phyloP scores from a whole-genome alignment of 257 asterid species.

The Phtheirospermum japonicum region DNA sequence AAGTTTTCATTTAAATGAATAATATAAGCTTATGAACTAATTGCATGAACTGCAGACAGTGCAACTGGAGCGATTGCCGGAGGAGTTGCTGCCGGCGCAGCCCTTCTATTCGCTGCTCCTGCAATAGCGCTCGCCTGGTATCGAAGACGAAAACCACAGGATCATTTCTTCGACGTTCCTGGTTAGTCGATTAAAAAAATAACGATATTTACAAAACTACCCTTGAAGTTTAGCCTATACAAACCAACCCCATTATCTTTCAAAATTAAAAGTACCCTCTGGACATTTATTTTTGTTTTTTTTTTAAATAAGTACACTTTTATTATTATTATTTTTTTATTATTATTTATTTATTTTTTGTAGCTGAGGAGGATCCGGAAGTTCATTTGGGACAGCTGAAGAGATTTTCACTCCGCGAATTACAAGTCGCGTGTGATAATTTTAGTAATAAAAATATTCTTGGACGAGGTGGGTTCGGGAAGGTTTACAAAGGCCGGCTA shows the following conservation, averaged over 20 bases:
- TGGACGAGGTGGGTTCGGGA: slow-evolving; percentile 86
- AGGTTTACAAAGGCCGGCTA: slow-evolving; percentile 86
- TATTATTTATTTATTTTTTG: slow-evolving; percentile 8
- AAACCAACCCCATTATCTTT: neutral
- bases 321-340: slow-evolving; percentile 3
- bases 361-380: slow-evolving; percentile 96
- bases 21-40: slow-evolving; percentile 19
- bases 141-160: slow-evolving; percentile 41
- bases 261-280: neutral
- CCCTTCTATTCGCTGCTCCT: slow-evolving; percentile 50
- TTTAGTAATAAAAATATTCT: slow-evolving; percentile 73
- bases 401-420: slow-evolving; percentile 72
- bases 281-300: slow-evolving; percentile 1
- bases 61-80: slow-evolving; percentile 54
- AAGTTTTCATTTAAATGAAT: neutral
- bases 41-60: slow-evolving; percentile 35
- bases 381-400: slow-evolving; percentile 91
- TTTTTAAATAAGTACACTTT: too few species aligned
- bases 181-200: slow-evolving; percentile 34
- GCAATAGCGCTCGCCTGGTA: slow-evolving; percentile 51
- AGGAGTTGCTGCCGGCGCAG: slow-evolving; percentile 55
- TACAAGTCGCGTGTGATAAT: slow-evolving; percentile 76
- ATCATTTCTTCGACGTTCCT: slow-evolving; percentile 53
- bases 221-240: neutral
- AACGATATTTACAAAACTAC: neutral